These are phyloP conservation scores for Monosporascus cannonballus DNA, from an alignment of 2,329 filamentous ascomycete genomes.

Conservation along the genomic window DNA sequence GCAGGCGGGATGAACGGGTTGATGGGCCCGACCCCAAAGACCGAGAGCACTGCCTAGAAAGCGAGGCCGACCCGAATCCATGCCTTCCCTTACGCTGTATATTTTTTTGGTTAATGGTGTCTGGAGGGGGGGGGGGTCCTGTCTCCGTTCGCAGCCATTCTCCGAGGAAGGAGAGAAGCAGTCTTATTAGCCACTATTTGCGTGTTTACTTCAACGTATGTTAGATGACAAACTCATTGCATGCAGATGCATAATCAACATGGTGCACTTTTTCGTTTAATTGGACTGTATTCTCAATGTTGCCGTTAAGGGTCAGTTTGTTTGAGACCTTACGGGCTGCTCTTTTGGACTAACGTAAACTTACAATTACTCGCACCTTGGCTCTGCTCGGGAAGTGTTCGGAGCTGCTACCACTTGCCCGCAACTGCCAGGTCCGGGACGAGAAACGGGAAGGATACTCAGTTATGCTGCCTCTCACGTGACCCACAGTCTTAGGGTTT, in stretches of 20 bases:
- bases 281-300: neutral
- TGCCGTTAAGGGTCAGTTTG: neutral
- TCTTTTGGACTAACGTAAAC: too few species aligned
- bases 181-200: neutral
- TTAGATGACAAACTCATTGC: neutral
- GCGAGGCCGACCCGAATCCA: neutral
- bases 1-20: conserved; percentile 41
- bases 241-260: neutral
- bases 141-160: neutral
- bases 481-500: neutral
- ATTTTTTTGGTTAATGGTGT: neutral
- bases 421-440: too few species aligned
- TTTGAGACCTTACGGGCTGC: neutral
- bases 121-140: neutral
- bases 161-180: neutral
- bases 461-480: neutral
- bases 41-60: conserved; percentile 31
- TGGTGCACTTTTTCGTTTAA: too few species aligned
- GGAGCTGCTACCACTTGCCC: too few species aligned
- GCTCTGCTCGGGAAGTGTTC: too few species aligned
- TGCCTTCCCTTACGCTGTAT: neutral
- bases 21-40: conserved; percentile 39
- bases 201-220: neutral
- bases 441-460: neutral
- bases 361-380: too few species aligned